A percentile compares a stretch with the other conserved stretches of the same genome.
phyloP scores from a whole-genome alignment of 345 rosid species.

The Mangifera indica region DNA sequence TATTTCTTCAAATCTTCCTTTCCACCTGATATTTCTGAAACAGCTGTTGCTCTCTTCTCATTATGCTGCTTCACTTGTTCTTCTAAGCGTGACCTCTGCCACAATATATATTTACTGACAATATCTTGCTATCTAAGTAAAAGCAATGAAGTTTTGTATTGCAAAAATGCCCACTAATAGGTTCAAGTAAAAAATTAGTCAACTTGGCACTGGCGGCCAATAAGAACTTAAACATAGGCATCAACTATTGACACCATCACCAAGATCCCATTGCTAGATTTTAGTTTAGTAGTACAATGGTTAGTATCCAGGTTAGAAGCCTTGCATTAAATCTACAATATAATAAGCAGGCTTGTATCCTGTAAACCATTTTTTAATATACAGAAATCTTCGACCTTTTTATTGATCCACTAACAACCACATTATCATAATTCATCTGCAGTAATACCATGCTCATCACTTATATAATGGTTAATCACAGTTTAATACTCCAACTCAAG shows the following conservation, averaged over 20 bases:
- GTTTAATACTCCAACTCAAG: not conserved
- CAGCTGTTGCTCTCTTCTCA: slow-evolving; percentile 57
- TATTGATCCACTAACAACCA: not conserved
- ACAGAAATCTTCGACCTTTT: not conserved
- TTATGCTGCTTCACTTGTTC: slow-evolving; percentile 95
- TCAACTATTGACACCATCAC: not conserved
- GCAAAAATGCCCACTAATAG: not conserved
- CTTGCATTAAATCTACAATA: not conserved
- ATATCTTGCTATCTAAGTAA: slow-evolving; percentile 4
- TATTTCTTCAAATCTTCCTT: slow-evolving; percentile 39
- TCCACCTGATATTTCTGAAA: slow-evolving; percentile 25
- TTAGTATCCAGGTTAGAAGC: not conserved
- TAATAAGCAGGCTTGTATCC: not conserved
- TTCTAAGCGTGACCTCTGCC: slow-evolving; percentile 82
- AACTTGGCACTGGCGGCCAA: not conserved
- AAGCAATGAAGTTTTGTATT: not conserved
- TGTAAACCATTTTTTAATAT: too few species aligned
- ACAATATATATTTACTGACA: slow-evolving; percentile 18
- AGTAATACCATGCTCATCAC: not conserved
- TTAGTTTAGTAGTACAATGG: not conserved
- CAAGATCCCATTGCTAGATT: not conserved
- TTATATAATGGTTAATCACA: not conserved
- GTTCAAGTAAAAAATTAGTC: not conserved
- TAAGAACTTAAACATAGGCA: not conserved
- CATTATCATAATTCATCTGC: not conserved